These are phyloP conservation scores for Hypericum androsaemum DNA, from an alignment of 345 rosid species.

Conservation along the genomic window DNA sequence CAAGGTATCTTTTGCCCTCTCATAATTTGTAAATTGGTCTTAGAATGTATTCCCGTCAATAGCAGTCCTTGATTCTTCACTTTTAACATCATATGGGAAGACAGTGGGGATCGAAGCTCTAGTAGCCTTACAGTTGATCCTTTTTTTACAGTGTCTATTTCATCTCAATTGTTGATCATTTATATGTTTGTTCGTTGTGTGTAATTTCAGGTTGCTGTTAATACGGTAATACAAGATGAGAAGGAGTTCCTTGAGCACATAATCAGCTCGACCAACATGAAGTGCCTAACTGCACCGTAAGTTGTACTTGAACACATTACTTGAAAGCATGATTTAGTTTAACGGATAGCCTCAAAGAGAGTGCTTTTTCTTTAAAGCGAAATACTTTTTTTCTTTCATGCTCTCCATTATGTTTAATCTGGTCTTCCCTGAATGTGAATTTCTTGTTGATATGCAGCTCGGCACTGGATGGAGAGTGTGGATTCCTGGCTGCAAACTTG, in stretches of 20 bases:
- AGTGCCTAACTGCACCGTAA: slow-evolving; percentile 73
- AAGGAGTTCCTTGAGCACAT: slow-evolving; percentile 63
- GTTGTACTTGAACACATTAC: slow-evolving; percentile 13
- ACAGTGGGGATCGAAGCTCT: no score
- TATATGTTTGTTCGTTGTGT: neutral
- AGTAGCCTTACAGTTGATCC: no score
- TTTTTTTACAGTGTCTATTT: no score
- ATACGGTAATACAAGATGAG: slow-evolving; percentile 59
- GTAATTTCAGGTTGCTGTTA: slow-evolving; percentile 60
- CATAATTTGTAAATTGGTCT: neutral
- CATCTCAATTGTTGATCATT: no score
- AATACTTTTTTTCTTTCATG: no score
- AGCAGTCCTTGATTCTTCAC: no score
- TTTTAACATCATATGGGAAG: no score
- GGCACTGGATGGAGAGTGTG: slow-evolving; percentile 73
- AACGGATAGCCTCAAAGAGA: no score
- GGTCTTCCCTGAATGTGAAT: no score
- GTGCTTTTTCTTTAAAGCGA: no score
- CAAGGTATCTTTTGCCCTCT: slow-evolving; percentile 39
- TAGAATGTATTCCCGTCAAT: neutral
- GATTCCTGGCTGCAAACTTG: slow-evolving; percentile 77
- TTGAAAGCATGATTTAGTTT: no score
- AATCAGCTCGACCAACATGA: slow-evolving; percentile 71
- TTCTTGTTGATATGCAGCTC: slow-evolving; percentile 36
- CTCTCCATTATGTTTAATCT: no score